A percentile compares a stretch with the other conserved stretches of the same genome.
phyloP scores from a whole-genome alignment of 768 basidiomycete genomes.

The Phylloporus sp. region DNA sequence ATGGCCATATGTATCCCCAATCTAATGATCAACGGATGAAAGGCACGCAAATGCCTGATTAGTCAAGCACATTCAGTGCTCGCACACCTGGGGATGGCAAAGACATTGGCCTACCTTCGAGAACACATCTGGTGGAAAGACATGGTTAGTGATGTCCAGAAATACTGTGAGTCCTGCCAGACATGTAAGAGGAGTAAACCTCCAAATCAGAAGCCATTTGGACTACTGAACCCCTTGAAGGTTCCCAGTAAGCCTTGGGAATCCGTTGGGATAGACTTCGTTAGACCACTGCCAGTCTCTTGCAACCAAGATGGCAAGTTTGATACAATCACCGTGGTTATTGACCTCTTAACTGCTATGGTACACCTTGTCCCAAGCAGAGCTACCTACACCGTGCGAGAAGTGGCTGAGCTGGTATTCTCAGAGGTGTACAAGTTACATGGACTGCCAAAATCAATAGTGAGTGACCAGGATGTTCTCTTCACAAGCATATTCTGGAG shows the following conservation, averaged over 20 bases:
- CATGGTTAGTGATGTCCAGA: constrained; percentile 26
- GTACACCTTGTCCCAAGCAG: constrained; percentile 18
- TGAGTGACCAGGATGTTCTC: constrained; percentile 23
- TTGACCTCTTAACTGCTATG: constrained; percentile 17
- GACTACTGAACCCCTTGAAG: constrained; percentile 23
- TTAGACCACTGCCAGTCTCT: constrained; percentile 32
- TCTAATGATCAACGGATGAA: constrained; percentile 1
- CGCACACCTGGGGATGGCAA: constrained; percentile 35
- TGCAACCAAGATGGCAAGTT: constrained; percentile 6
- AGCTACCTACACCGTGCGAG: constrained; percentile 26
- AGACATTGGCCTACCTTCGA: constrained; percentile 32
- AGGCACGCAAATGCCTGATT: constrained; percentile 31
- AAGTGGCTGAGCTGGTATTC: constrained; percentile 37
- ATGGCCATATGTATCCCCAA: constrained; percentile 27
- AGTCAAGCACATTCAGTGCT: constrained; percentile 37
- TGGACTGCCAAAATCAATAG: constrained; percentile 6
- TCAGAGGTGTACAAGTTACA: constrained; percentile 32
- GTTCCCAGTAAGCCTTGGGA: constrained; percentile 33
- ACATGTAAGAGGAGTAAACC: constrained; percentile 22
- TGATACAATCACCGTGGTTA: constrained; percentile 27
- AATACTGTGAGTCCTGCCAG: constrained; percentile 24
- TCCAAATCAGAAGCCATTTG: constrained; percentile 24
- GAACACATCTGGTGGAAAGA: constrained; percentile 40
- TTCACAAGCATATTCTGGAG: constrained; percentile 30
- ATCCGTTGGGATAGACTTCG: constrained; percentile 39